Conservation (phyloP, 2,329 filamentous ascomycete genomes). For the Tolypocladium tundrense region DNA sequence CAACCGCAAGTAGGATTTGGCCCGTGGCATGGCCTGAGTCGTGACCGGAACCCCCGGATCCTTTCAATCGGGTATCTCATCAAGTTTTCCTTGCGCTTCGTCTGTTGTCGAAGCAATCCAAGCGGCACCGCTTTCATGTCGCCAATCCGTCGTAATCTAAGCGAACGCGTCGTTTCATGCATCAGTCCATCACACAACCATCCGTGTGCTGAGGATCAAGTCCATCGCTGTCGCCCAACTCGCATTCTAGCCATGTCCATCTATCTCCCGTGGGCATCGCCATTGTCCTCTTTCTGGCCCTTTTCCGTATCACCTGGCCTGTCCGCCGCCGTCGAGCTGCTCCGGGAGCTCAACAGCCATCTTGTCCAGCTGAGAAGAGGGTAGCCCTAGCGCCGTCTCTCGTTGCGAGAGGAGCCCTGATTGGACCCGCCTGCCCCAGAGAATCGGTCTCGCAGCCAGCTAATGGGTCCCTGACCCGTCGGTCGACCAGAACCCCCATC, state of each 20-base stretch:
- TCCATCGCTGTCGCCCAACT: background rate
- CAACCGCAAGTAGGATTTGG: background rate
- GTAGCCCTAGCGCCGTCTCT: constrained; percentile 15
- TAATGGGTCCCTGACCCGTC: constrained; percentile 25
- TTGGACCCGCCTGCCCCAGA: constrained; percentile 14
- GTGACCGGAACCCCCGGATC: background rate
- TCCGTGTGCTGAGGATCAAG: background rate
- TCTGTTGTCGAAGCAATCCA: background rate
- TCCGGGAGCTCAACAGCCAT: background rate
- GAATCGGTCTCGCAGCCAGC: constrained; percentile 35
- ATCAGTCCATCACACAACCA: background rate
- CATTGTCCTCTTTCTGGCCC: background rate
- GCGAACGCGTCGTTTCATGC: background rate
- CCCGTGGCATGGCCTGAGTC: background rate
- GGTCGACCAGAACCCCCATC: constrained; percentile 20
- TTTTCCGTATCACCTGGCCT: background rate
- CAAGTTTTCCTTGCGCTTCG: background rate
- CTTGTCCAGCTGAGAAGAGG: background rate
- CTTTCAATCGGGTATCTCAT: background rate
- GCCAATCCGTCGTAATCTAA: background rate
- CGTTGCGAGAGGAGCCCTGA: constrained; percentile 17
- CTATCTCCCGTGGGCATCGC: background rate
- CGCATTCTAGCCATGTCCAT: background rate
- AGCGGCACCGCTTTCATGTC: background rate
- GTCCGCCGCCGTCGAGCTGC: background rate